Conservation (phyloP, 1,139 yeast species). For the Yamadazyma diospyri region DNA sequence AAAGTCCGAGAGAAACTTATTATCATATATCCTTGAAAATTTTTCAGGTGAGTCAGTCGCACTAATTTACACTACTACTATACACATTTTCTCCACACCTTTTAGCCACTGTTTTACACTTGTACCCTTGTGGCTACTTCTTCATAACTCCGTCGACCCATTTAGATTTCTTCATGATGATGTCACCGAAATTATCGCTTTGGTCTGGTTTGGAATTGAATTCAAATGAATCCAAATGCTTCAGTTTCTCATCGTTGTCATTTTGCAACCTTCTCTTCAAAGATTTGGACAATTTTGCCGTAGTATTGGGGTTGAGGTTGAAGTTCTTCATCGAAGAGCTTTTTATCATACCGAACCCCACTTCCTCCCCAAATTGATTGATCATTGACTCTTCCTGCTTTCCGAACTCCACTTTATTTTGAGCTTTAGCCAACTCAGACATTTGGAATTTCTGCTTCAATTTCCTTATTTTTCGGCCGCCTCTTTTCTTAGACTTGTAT, state of each 20-base stretch:
- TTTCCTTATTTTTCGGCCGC: conserved; percentile 78
- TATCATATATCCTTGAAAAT: conserved; percentile 12
- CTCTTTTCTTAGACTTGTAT: conserved; percentile 74
- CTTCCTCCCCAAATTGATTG: conserved; percentile 73
- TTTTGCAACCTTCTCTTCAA: conserved; percentile 44
- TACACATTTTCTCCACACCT: too few species aligned
- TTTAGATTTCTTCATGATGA: conserved; percentile 6
- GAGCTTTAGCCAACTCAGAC: conserved; percentile 80
- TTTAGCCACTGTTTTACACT: too few species aligned
- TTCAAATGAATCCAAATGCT: conserved; percentile 13
- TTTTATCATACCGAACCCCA: conserved; percentile 76
- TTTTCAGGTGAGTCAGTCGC: conserved; percentile 4
- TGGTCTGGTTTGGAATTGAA: conserved; percentile 7
- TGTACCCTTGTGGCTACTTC: too few species aligned
- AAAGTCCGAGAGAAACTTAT: conserved; percentile 9
- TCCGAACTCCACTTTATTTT: conserved; percentile 83
- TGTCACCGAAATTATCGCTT: conserved; percentile 6
- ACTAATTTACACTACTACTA: too few species aligned
- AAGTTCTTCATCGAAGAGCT: conserved; percentile 29
- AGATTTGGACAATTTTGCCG: conserved; percentile 52
- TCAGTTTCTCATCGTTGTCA: conserved; percentile 10
- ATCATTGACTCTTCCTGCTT: conserved; percentile 59
- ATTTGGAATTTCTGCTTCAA: conserved; percentile 76
- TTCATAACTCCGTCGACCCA: conserved; percentile 9
- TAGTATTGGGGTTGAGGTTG: conserved; percentile 34